Conservation (phyloP, 2,329 filamentous ascomycete genomes). For the Helotiales sp. region DNA sequence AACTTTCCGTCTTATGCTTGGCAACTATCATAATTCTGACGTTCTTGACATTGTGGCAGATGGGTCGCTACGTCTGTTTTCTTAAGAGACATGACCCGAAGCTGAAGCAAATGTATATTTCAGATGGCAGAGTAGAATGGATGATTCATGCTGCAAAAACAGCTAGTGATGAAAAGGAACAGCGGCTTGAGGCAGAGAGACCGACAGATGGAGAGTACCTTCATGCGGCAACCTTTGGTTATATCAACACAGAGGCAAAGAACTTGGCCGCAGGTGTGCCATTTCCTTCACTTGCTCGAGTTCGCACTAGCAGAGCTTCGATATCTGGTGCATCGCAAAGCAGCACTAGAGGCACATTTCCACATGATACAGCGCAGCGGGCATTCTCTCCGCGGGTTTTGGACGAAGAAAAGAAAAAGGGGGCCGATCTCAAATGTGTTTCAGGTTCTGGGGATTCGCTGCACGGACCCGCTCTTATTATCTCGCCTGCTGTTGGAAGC, state of each 20-base stretch:
- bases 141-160: background rate
- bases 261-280: background rate
- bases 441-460: too few species aligned
- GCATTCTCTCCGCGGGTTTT: too few species aligned
- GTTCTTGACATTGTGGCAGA: background rate
- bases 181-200: background rate
- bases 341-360: too few species aligned
- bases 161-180: background rate
- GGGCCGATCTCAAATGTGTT: too few species aligned
- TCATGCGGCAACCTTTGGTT: background rate
- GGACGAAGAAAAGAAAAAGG: too few species aligned
- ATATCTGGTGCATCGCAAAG: too few species aligned
- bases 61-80: background rate
- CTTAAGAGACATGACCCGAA: background rate
- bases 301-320: background rate
- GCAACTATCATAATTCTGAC: background rate
- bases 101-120: background rate
- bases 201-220: background rate
- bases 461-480: too few species aligned
- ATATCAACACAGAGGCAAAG: background rate
- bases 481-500: too few species aligned
- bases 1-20: background rate
- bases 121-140: background rate
- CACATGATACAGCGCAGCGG: too few species aligned
- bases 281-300: background rate